A percentile compares a stretch with the other conserved stretches of the same genome.
Conservation (phyloP, 768 basidiomycete species). For the Lactarius psammicola region DNA sequence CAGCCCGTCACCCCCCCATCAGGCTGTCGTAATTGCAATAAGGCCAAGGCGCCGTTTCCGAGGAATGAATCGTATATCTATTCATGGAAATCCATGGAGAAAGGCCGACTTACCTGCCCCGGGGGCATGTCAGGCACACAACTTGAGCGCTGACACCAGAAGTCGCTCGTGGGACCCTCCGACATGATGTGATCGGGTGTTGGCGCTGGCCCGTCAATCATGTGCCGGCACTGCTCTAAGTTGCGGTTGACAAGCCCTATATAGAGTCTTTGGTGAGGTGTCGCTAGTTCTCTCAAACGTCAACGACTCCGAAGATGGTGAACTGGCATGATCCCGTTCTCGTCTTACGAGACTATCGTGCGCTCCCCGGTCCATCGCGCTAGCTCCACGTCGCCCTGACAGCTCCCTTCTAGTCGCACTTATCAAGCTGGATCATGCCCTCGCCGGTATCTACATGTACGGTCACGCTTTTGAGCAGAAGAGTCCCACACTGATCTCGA, state of each 20-base stretch:
- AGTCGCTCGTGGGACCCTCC: background rate
- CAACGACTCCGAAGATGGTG: slow-evolving; percentile 14
- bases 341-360: slow-evolving; percentile 8
- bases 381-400: background rate
- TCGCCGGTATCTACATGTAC: background rate
- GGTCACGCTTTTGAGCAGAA: background rate
- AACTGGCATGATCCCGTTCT: slow-evolving; percentile 11
- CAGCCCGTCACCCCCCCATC: background rate
- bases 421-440: background rate
- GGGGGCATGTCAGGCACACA: background rate
- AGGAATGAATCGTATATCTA: background rate
- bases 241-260: background rate
- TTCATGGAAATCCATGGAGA: background rate
- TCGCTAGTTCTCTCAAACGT: background rate
- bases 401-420: background rate
- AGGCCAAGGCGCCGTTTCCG: background rate
- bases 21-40: background rate
- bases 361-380: background rate
- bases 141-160: slow-evolving; percentile 1
- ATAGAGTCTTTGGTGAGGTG: background rate
- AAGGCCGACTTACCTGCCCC: background rate
- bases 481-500: background rate
- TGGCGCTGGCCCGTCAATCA: background rate
- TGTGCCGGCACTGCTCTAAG: background rate
- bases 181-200: background rate